Percentiles rank a stretch among this genome's conserved stretches.
phyloP scores from a whole-genome alignment of 495 filamentous ascomycete species.

The Articulospora tetracladia region DNA sequence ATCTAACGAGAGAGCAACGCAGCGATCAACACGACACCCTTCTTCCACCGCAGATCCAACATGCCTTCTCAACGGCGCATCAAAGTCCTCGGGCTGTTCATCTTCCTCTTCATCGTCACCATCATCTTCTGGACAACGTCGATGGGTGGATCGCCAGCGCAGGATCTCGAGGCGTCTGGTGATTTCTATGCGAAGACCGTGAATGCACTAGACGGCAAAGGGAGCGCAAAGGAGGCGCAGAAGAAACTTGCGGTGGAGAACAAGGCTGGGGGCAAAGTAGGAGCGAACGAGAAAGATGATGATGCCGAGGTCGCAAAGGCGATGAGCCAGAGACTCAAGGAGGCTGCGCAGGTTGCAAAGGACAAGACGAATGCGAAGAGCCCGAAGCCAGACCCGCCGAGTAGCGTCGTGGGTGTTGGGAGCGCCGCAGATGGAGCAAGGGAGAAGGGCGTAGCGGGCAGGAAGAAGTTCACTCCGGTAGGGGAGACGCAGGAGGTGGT shows the following conservation, averaged over 20 bases:
- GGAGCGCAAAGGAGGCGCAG: background rate
- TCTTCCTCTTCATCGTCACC: conserved; percentile 52
- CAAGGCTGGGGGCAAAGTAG: conserved; percentile 7
- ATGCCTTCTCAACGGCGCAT: conserved; percentile 74
- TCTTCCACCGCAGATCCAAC: conserved; percentile 23
- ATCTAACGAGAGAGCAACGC: background rate
- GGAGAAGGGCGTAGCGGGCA: conserved; percentile 55
- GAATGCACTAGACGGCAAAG: conserved; percentile 33
- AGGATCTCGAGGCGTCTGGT: conserved; percentile 34
- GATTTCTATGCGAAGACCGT: conserved; percentile 56
- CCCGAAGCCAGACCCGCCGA: conserved; percentile 46
- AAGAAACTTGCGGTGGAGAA: conserved; percentile 31
- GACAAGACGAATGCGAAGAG: conserved; percentile 48
- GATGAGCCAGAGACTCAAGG: conserved; percentile 22
- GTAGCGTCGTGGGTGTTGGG: conserved; percentile 43
- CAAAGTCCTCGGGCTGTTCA: conserved; percentile 52
- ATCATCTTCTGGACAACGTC: conserved; percentile 58
- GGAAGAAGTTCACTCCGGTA: conserved; percentile 46
- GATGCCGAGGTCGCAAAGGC: conserved; percentile 17
- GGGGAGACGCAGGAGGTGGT: conserved; percentile 34
- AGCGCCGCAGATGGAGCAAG: conserved; percentile 26
- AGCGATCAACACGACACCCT: conserved; percentile 19
- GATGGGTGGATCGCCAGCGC: conserved; percentile 43
- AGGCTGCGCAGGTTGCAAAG: conserved; percentile 53
- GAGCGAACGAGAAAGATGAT: background rate